These are phyloP conservation scores for Globisporangium recalcitrans DNA, from an alignment of 352 stramenopile genomes.

Conservation along the genomic window DNA sequence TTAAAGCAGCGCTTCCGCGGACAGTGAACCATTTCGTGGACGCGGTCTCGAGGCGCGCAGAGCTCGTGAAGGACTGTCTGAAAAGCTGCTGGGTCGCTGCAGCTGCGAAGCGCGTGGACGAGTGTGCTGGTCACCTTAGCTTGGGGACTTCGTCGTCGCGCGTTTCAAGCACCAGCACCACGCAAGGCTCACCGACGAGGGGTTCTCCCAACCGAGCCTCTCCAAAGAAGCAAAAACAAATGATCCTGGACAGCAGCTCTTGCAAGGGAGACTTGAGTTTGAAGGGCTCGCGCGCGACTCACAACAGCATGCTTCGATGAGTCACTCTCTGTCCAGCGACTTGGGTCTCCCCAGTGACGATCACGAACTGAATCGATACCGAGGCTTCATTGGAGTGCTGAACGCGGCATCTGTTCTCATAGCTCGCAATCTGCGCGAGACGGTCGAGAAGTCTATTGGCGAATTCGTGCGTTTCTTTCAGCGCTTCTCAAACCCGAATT, in stretches of 20 bases:
- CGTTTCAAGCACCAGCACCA: background rate
- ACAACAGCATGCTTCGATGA: background rate
- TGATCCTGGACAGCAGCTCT: slow-evolving; percentile 25
- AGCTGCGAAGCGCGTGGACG: slow-evolving; percentile 62
- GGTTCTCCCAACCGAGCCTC: background rate
- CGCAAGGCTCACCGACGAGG: slow-evolving; percentile 5
- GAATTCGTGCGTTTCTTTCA: slow-evolving; percentile 74
- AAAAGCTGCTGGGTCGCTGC: slow-evolving; percentile 79
- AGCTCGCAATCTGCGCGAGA: slow-evolving; percentile 84
- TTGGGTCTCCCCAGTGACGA: slow-evolving; percentile 23
- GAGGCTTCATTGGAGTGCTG: slow-evolving; percentile 64
- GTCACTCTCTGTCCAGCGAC: slow-evolving; percentile 6
- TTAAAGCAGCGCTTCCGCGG: slow-evolving; percentile 64
- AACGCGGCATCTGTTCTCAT: slow-evolving; percentile 86
- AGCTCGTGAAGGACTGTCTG: slow-evolving; percentile 83
- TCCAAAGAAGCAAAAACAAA: slow-evolving; percentile 19
- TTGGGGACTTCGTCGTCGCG: slow-evolving; percentile 13
- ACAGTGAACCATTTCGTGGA: slow-evolving; percentile 85
- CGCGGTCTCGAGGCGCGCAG: slow-evolving; percentile 63
- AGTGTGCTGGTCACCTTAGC: slow-evolving; percentile 45
- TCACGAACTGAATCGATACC: slow-evolving; percentile 37
- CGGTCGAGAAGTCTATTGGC: slow-evolving; percentile 78
- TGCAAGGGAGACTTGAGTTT: slow-evolving; percentile 47
- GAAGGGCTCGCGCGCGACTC: slow-evolving; percentile 27
- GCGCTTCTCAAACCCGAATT: slow-evolving; percentile 47